Base-by-base conservation (phyloP, 768 basidiomycete genomes). In the Pisolithus microcarpus region DNA sequence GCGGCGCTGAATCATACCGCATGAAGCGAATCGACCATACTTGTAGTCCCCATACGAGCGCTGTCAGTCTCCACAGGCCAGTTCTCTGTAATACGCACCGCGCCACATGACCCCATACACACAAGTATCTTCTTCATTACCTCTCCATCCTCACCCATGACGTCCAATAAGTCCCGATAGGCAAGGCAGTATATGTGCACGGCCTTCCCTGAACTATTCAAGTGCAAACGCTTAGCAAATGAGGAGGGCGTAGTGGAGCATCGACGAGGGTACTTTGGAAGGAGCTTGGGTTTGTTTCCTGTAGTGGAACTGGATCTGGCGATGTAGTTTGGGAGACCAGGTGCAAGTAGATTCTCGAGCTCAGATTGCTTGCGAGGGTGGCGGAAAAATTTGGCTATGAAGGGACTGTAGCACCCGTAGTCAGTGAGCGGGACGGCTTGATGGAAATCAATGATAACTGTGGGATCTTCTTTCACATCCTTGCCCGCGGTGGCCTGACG, bases 231-330 rank as follows among this genome's bases (percentile, higher is more conserved):
- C 10, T 10, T 2, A 30, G 30, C 7, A 30, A 9, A 30, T 30
- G 30, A 26, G 26, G 26, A 26, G 5, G 26, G 7, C 10, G 10
- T 10, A 30, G 30, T 30, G 30, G 30, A 1, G 7, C 6, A 9
- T 30, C 30, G 43, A 46, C 30, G 30, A 30, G 30, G 30, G 30
- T 61, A 61, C 18, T 31, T 53, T 7, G 55, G 44, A 0, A 59
- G 4, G 6, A 44, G 7, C 18, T 61, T 59, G 6, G 50, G 15
- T 1, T 18, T 38, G 5, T 38, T 38, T 13, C 60, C 57, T 8
- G 60, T 24, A 15, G 43, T 43, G 9, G 43, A 43, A 24, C 43
- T 43, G 15, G 43, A 43, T 15, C 11, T n/a, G 30, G 50, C 42
- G 7, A 53, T 38, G 15, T 30, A 43, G 23, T 5, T 13, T 10